These are phyloP conservation scores for Dalbergia cultrata DNA, from an alignment of 306 rosid species.

Conservation along the genomic window DNA sequence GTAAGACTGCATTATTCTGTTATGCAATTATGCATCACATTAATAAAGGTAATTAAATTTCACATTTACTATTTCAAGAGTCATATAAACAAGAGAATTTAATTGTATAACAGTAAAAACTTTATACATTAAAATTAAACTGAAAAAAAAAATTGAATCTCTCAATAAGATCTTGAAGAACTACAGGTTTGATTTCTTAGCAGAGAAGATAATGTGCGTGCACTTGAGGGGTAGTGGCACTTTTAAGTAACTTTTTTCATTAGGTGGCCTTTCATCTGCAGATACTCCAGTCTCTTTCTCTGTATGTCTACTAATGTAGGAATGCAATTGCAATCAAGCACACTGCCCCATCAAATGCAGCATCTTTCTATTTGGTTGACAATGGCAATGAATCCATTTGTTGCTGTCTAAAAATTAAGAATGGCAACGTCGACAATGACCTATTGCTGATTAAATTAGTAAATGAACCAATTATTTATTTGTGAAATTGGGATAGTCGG, in stretches of 20 bases:
- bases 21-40: too few relatives aligned
- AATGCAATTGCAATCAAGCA: constrained; percentile 23
- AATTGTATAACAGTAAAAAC: too few relatives aligned
- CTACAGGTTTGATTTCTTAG: not conserved
- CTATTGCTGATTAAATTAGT: constrained; percentile 10
- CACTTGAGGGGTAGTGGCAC: constrained; percentile 2
- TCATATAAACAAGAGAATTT: too few relatives aligned
- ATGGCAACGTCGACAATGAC: constrained; percentile 30
- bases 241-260: constrained; percentile 34
- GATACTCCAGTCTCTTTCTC: not conserved
- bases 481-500: constrained; percentile 50
- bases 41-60: too few relatives aligned
- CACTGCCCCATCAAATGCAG: constrained; percentile 39
- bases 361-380: constrained; percentile 21
- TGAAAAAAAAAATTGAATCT: too few relatives aligned
- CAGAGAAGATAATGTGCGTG: not conserved
- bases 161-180: not conserved
- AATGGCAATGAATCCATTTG: constrained; percentile 35
- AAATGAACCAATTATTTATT: constrained; percentile 15
- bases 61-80: too few relatives aligned
- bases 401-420: constrained; percentile 32
- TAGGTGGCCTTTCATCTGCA: constrained; percentile 43
- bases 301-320: constrained; percentile 10
- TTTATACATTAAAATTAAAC: too few relatives aligned
- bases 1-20: too few relatives aligned